Conservation (phyloP, 2,329 filamentous ascomycete species). For the Talaromyces sp. region DNA sequence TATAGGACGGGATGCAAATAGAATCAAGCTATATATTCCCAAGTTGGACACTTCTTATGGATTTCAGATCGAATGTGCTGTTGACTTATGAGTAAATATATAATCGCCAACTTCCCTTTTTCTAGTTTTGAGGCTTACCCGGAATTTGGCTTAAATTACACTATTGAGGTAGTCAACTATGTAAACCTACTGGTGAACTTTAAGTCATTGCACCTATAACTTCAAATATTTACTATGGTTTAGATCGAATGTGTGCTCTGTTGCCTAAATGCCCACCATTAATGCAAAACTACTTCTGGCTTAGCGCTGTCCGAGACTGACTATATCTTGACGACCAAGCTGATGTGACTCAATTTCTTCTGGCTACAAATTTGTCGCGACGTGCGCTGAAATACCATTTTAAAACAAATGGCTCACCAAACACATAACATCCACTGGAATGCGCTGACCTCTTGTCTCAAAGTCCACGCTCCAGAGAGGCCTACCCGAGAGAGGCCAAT, state of each 20-base stretch:
- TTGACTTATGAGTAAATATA: no score
- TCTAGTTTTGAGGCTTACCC: no score
- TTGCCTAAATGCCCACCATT: neutral
- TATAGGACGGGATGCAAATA: no score
- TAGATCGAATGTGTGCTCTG: neutral
- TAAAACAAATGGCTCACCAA: constrained; percentile 6
- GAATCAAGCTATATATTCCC: neutral
- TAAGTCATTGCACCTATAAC: no score
- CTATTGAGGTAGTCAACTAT: no score
- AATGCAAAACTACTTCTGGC: neutral
- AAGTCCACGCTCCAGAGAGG: neutral
- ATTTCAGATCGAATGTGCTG: no score
- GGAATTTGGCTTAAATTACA: no score
- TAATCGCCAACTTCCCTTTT: no score
- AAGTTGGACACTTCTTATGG: no score
- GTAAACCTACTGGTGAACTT: no score
- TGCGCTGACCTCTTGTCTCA: neutral
- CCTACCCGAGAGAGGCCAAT: neutral
- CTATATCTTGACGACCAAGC: no score
- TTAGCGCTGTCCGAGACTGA: neutral
- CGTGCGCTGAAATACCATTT: neutral
- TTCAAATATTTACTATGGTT: neutral
- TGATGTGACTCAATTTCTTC: neutral
- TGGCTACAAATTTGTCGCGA: neutral
- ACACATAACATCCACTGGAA: constrained; percentile 7